Percentiles rank a stretch among this genome's conserved stretches.
phyloP scores from a whole-genome alignment of 129 eudicot species.

The Mikania micrantha region DNA sequence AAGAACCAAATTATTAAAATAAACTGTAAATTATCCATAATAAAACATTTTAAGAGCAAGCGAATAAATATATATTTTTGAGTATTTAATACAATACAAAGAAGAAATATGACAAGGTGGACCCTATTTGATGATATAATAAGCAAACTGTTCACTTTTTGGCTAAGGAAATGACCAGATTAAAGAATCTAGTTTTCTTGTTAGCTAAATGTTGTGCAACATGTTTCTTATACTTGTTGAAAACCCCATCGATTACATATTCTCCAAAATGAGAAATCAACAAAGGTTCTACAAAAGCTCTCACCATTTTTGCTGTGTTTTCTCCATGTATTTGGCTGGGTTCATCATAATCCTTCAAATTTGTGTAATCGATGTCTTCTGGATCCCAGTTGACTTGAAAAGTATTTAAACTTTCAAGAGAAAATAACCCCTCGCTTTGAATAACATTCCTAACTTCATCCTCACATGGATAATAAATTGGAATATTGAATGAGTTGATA shows the following conservation, averaged over 20 bases:
- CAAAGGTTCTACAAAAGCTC: constrained; percentile 26
- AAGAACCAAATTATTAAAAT: too few species aligned
- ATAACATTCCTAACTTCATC: constrained; percentile 25
- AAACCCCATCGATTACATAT: constrained; percentile 19
- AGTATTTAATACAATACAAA: too few species aligned
- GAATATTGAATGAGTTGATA: constrained; percentile 32
- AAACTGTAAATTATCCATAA: too few species aligned
- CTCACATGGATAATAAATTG: constrained; percentile 21
- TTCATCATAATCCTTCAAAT: background rate
- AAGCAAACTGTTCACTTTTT: constrained; percentile 9
- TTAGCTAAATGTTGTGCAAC: constrained; percentile 7
- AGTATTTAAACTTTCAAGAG: constrained; percentile 5
- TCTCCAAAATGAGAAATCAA: constrained; percentile 35
- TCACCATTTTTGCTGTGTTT: constrained; percentile 9
- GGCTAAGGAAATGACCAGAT: constrained; percentile 24
- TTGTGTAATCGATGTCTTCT: constrained; percentile 10
- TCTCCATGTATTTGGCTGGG: background rate
- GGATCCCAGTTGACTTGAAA: constrained; percentile 23
- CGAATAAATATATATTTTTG: too few species aligned
- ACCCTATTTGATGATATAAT: too few species aligned
- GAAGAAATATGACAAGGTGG: too few species aligned
- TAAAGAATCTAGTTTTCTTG: constrained; percentile 8
- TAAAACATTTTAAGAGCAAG: too few species aligned
- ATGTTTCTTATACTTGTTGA: constrained; percentile 7
- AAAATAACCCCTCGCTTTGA: constrained; percentile 24